phyloP scores from a whole-genome alignment of 192 early-diverging fungal species.

The Coemansia sp. region DNA sequence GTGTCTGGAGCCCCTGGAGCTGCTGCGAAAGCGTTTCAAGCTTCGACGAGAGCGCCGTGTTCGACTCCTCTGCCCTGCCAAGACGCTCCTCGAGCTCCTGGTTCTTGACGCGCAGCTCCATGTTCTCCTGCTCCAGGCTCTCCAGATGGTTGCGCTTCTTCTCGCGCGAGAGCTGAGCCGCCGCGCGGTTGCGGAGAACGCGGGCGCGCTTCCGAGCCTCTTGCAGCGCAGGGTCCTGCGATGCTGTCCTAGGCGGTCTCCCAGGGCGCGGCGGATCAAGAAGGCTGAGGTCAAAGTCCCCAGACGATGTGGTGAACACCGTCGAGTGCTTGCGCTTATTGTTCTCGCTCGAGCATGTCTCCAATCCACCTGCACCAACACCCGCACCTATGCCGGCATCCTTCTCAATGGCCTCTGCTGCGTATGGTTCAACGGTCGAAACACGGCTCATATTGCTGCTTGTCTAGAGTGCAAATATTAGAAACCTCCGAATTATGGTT shows the following conservation, averaged over 20 bases:
- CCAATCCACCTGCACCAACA: conserved; percentile 27
- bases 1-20: conserved; percentile 42
- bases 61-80: conserved; percentile 36
- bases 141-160: conserved; percentile 84
- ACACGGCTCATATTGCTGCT: conserved; percentile 4
- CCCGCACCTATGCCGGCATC: conserved; percentile 22
- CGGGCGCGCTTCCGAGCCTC: conserved; percentile 64
- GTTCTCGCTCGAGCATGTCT: conserved; percentile 15
- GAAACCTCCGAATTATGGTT: background rate
- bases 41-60: conserved; percentile 29
- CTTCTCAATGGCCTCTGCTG: conserved; percentile 16
- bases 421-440: background rate
- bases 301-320: conserved; percentile 17
- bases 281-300: conserved; percentile 42
- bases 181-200: conserved; percentile 88
- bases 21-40: conserved; percentile 47
- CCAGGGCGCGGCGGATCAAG: conserved; percentile 49
- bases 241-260: conserved; percentile 34
- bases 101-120: conserved; percentile 55
- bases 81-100: conserved; percentile 46
- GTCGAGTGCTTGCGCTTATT: conserved; percentile 49
- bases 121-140: conserved; percentile 76
- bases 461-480: background rate
- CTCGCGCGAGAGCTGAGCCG: conserved; percentile 82
- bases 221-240: conserved; percentile 52